Evolutionary conservation across 495 filamentous ascomycete genomes (phyloP).

Genomic region (Friedmanniomyces simplex): DNA sequence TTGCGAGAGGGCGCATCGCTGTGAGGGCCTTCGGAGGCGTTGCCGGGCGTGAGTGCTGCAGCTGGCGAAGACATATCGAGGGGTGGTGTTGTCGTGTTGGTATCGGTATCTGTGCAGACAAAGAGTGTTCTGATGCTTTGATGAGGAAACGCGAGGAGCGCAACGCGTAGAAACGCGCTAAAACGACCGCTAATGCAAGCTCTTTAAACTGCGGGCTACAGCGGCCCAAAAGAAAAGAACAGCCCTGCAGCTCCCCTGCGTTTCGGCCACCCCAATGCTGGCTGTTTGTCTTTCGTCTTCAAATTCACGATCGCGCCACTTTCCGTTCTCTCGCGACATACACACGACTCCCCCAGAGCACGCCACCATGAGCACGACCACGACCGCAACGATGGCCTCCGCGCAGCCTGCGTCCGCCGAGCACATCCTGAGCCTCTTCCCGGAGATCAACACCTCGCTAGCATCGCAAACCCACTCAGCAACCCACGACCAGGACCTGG

Average conservation of each 20-base stretch:
- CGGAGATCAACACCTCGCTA: slow-evolving; percentile 87
- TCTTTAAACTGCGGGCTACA: too few relatives aligned
- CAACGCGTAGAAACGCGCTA: too few relatives aligned
- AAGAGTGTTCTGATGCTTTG: not conserved
- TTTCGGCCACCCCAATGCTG: not conserved
- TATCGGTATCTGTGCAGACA: not conserved
- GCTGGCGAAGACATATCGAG: not conserved
- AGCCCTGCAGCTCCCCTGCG: too few relatives aligned
- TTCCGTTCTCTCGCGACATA: too few relatives aligned
- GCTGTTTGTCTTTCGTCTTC: too few relatives aligned
- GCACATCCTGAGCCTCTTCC: slow-evolving; percentile 80
- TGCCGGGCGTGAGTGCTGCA: not conserved
- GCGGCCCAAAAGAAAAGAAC: too few relatives aligned
- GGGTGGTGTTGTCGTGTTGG: not conserved
- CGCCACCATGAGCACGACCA: slow-evolving; percentile 14
- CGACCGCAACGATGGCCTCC: slow-evolving; percentile 31
- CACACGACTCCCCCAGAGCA: not conserved
- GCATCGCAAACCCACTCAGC: slow-evolving; percentile 32
- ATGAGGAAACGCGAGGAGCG: not conserved
- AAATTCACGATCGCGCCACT: too few relatives aligned
- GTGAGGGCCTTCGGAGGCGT: slow-evolving; percentile 14
- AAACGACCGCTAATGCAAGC: too few relatives aligned
- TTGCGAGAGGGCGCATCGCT: slow-evolving; percentile 28
- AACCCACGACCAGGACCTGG: slow-evolving; percentile 39
- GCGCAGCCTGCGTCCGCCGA: slow-evolving; percentile 62